Conservation (phyloP, 495 filamentous ascomycete species). For the Neurospora sp. region DNA sequence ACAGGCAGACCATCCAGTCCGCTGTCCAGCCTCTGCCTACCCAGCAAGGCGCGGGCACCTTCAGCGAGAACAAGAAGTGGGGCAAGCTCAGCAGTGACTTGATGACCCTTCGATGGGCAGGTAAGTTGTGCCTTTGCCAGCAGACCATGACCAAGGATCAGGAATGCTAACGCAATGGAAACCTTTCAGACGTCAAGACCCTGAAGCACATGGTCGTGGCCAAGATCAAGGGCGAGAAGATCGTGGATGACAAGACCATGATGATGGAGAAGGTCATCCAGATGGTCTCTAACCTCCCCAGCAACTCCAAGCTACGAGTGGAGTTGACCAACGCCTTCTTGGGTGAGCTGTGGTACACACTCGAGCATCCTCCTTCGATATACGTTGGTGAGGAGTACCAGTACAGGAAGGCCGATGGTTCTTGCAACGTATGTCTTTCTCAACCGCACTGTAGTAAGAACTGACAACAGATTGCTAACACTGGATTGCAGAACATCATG, state of each 20-base stretch:
- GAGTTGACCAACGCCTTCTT: constrained; percentile 64
- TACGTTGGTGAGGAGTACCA: constrained; percentile 56
- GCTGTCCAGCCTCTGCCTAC: constrained; percentile 55
- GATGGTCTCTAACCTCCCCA: constrained; percentile 56
- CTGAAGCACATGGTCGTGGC: constrained; percentile 22
- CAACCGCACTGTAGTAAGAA: neutral
- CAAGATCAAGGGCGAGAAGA: constrained; percentile 40
- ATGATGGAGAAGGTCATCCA: constrained; percentile 72
- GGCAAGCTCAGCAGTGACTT: constrained; percentile 55
- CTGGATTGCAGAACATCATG: constrained; percentile 25
- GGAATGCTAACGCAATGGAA: neutral
- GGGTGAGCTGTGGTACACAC: constrained; percentile 56
- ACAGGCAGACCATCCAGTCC: constrained; percentile 55
- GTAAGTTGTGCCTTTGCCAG: constrained; percentile 10
- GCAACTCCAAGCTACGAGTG: constrained; percentile 47
- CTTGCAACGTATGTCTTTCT: constrained; percentile 33
- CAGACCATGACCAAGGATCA: neutral
- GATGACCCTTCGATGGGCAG: constrained; percentile 37
- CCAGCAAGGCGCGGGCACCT: constrained; percentile 53
- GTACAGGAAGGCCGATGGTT: constrained; percentile 68
- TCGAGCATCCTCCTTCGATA: constrained; percentile 43
- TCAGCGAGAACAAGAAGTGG: constrained; percentile 21
- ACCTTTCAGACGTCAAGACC: constrained; percentile 28
- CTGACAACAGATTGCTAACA: constrained; percentile 1
- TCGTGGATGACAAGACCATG: constrained; percentile 66